phyloP scores from a whole-genome alignment of 495 filamentous ascomycete species.

The Pyronema domesticum region DNA sequence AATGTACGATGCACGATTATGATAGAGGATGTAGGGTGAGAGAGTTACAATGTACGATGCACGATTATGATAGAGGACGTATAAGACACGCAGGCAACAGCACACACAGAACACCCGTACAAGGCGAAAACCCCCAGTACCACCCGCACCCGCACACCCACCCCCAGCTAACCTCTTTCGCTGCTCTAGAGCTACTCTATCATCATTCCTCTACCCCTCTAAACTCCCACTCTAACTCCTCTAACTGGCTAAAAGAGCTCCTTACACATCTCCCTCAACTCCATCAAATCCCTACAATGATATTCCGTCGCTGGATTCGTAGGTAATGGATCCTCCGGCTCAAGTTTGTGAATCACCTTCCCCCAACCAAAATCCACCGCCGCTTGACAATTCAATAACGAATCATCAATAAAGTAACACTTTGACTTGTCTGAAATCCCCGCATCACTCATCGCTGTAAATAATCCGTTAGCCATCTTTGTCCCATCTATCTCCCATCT shows the following conservation, averaged over 20 bases:
- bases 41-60: no score
- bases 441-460: constrained; percentile 29
- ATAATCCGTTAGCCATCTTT: background rate
- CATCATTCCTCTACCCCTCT: no score
- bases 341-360: constrained; percentile 46
- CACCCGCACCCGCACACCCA: no score
- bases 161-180: no score
- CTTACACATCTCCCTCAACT: constrained; percentile 18
- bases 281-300: constrained; percentile 28
- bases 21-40: no score
- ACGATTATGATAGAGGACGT: no score
- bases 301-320: constrained; percentile 31
- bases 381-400: constrained; percentile 18
- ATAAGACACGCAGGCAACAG: no score
- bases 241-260: constrained; percentile 22
- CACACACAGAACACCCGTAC: no score
- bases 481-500: constrained; percentile 26
- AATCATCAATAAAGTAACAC: constrained; percentile 24
- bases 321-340: constrained; percentile 37
- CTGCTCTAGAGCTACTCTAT: no score
- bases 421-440: constrained; percentile 23
- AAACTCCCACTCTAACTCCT: no score
- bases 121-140: no score
- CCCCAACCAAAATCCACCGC: constrained; percentile 20
- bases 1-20: no score